phyloP scores from a whole-genome alignment of 1,139 yeast genomes.

The Candida sanyaensis region DNA sequence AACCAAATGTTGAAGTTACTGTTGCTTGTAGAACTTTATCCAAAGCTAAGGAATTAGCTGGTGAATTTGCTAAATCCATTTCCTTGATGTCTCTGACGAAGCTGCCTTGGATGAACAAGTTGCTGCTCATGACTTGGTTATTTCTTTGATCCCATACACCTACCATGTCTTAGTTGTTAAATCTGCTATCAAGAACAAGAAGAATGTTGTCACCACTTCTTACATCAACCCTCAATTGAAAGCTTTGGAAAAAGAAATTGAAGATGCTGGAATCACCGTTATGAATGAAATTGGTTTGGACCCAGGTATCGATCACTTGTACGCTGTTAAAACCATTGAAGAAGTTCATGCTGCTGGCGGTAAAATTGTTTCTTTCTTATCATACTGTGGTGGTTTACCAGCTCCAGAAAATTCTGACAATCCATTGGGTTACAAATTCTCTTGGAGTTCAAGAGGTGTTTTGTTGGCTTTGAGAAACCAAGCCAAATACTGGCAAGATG shows the following conservation, averaged over 20 bases:
- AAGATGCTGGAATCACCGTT: constrained; percentile 83
- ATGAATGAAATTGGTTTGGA: constrained; percentile 96
- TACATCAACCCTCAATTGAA: constrained; percentile 91
- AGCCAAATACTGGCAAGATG: constrained; percentile 88
- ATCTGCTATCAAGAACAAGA: constrained; percentile 88
- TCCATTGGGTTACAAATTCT: constrained; percentile 97
- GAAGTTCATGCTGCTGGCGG: constrained; percentile 93
- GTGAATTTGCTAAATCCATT: constrained; percentile 74
- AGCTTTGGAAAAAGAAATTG: constrained; percentile 75
- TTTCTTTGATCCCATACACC: constrained; percentile 94
- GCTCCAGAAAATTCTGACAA: constrained; percentile 97
- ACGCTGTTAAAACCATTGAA: constrained; percentile 96
- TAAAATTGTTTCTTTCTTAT: constrained; percentile 87
- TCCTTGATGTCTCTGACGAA: constrained; percentile 86
- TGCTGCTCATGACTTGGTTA: constrained; percentile 77
- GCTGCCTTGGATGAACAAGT: constrained; percentile 77
- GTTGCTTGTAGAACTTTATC: constrained; percentile 92
- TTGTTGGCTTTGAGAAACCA: constrained; percentile 91
- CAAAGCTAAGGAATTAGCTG: constrained; percentile 87
- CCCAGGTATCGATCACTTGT: constrained; percentile 97
- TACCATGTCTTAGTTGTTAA: constrained; percentile 92
- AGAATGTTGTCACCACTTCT: constrained; percentile 93
- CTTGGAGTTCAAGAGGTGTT: constrained; percentile 99
- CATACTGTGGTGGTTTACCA: constrained; percentile 98
- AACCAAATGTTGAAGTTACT: constrained; percentile 82